Percentiles rank a stretch among this genome's conserved stretches.
Conservation (phyloP, 768 basidiomycete genomes). For the Trametes elegans region DNA sequence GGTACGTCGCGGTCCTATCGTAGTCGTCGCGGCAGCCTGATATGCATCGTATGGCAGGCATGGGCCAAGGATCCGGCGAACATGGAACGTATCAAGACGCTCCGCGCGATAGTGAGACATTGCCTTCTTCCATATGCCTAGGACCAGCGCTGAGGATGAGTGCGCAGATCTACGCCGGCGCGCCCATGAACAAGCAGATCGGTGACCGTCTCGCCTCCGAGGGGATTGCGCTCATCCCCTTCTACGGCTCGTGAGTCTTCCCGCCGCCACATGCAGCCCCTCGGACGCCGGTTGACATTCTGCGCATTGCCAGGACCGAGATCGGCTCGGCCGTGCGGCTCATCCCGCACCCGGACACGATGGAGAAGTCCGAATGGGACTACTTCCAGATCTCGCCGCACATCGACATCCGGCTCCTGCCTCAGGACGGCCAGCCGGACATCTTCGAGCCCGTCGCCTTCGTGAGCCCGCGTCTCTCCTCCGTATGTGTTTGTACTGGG, state of each 20-base stretch:
- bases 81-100: slow-evolving; percentile 15
- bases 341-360: slow-evolving; percentile 8
- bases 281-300: neutral
- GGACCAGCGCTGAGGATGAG: neutral
- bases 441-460: slow-evolving; percentile 22
- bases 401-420: slow-evolving; percentile 14
- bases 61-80: slow-evolving; percentile 21
- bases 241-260: slow-evolving; percentile 16
- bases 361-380: slow-evolving; percentile 23
- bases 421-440: slow-evolving; percentile 16
- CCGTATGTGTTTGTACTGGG: neutral
- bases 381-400: slow-evolving; percentile 25
- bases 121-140: neutral
- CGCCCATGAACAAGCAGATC: slow-evolving; percentile 20
- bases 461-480: slow-evolving; percentile 8
- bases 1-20: neutral
- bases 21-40: neutral
- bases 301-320: slow-evolving; percentile 21
- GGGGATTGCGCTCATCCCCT: slow-evolving; percentile 15
- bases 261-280: neutral
- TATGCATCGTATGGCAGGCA: slow-evolving; percentile 2
- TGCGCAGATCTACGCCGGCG: slow-evolving; percentile 7
- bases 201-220: slow-evolving; percentile 14
- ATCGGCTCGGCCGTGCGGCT: slow-evolving; percentile 13
- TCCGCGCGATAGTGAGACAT: slow-evolving; percentile 13